phyloP scores from a whole-genome alignment of 768 basidiomycete genomes.

The Austroboletus festivus region DNA sequence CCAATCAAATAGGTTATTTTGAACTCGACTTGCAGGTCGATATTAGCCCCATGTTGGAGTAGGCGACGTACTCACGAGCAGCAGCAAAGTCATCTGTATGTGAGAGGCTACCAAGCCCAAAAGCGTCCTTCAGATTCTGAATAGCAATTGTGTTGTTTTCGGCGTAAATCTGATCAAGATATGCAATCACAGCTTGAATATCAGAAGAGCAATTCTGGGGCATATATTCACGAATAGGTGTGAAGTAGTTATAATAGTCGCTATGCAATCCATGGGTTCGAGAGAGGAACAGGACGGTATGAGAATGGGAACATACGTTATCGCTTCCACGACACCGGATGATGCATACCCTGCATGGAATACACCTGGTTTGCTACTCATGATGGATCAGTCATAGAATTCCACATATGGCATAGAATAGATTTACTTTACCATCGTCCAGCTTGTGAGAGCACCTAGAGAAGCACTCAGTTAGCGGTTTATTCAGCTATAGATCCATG shows the following conservation, averaged over 20 bases:
- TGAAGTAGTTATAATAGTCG: slow-evolving; percentile 52
- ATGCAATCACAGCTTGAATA: slow-evolving; percentile 57
- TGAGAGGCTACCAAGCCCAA: slow-evolving; percentile 53
- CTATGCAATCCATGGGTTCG: slow-evolving; percentile 8
- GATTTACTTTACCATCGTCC: slow-evolving; percentile 65
- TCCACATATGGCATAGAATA: not conserved
- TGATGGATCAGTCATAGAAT: not conserved
- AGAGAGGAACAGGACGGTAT: not conserved
- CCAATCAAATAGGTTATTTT: slow-evolving; percentile 65
- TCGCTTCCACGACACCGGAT: slow-evolving; percentile 45
- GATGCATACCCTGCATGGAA: slow-evolving; percentile 45
- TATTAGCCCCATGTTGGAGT: not conserved
- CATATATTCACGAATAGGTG: slow-evolving; percentile 67
- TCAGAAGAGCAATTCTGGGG: slow-evolving; percentile 73
- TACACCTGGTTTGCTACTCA: slow-evolving; percentile 36
- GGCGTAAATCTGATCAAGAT: slow-evolving; percentile 57
- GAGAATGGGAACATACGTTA: slow-evolving; percentile 31
- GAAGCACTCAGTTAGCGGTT: not conserved
- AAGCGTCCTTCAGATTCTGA: slow-evolving; percentile 51
- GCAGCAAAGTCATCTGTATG: slow-evolving; percentile 69
- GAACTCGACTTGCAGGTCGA: slow-evolving; percentile 35
- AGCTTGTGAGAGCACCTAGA: slow-evolving; percentile 48
- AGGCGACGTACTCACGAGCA: slow-evolving; percentile 37
- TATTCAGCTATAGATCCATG: not conserved
- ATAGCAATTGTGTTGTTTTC: slow-evolving; percentile 46